Evolutionary conservation across 2,329 filamentous ascomycete genomes (phyloP).

Genomic region (Calonectria naviculata): DNA sequence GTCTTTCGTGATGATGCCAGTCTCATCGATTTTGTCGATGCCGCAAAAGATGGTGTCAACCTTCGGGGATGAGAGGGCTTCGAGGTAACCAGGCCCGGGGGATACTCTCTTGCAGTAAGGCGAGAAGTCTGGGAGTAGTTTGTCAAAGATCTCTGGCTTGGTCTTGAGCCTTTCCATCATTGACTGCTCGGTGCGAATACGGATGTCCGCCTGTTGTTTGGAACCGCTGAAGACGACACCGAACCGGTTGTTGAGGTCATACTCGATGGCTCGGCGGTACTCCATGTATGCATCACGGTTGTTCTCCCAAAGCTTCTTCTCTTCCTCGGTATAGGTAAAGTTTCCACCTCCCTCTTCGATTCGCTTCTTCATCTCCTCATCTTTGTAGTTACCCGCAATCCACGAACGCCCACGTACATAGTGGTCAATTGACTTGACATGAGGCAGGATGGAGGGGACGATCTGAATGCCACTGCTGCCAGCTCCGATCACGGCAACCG

Average conservation of each 20-base stretch:
- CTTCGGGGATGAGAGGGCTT: not conserved
- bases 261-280: not conserved
- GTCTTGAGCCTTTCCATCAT: not conserved
- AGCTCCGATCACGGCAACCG: slow-evolving; percentile 18
- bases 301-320: slow-evolving; percentile 6
- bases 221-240: not conserved
- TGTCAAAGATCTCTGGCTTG: not conserved
- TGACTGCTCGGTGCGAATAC: not conserved
- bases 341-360: not conserved
- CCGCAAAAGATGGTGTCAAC: not conserved
- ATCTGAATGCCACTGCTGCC: slow-evolving; percentile 25
- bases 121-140: not conserved
- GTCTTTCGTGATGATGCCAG: slow-evolving; percentile 3
- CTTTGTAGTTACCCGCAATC: not conserved
- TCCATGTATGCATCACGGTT: not conserved
- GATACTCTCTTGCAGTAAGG: slow-evolving; percentile 12
- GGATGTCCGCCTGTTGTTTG: not conserved
- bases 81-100: slow-evolving; percentile 17
- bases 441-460: slow-evolving; percentile 11
- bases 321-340: slow-evolving; percentile 1
- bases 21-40: not conserved
- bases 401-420: slow-evolving; percentile 23
- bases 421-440: slow-evolving; percentile 20
- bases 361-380: not conserved
- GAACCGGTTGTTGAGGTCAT: not conserved